Conservation (phyloP, 2,329 filamentous ascomycete genomes). For the Xylaria sp. region DNA sequence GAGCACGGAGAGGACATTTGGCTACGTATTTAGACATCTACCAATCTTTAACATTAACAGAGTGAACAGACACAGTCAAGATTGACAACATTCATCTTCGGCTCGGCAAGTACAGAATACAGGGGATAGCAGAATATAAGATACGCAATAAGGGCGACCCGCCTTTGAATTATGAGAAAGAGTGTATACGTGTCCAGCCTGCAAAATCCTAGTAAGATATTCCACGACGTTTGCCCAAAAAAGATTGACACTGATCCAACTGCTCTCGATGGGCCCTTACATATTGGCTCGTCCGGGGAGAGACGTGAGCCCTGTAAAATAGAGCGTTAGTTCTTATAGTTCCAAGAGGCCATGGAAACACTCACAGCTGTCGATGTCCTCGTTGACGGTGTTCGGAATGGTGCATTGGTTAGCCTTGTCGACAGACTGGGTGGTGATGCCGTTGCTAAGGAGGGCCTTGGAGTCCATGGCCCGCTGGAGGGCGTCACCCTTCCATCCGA, state of each 20-base stretch:
- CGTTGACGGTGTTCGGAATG: constrained; percentile 35
- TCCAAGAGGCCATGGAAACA: constrained; percentile 19
- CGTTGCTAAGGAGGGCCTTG: constrained; percentile 41
- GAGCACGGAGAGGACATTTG: no score
- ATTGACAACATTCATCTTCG: no score
- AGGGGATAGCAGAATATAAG: constrained; percentile 4
- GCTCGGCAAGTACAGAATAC: no score
- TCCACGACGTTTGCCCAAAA: constrained; percentile 15
- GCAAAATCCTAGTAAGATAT: constrained; percentile 18
- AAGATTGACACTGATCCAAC: constrained; percentile 11
- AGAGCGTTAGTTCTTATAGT: constrained; percentile 20
- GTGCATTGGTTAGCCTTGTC: constrained; percentile 38
- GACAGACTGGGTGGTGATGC: constrained; percentile 37
- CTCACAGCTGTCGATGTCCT: constrained; percentile 42
- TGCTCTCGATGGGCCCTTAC: constrained; percentile 15
- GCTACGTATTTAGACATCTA: no score
- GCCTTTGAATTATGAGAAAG: constrained; percentile 18
- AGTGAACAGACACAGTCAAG: no score
- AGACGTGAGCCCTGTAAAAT: constrained; percentile 23
- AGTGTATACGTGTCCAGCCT: constrained; percentile 20
- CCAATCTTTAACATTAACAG: no score
- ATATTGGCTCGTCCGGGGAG: constrained; percentile 24
- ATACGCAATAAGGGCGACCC: constrained; percentile 11
- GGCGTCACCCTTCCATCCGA: constrained; percentile 38
- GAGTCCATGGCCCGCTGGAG: constrained; percentile 38